These are phyloP conservation scores for Ceratocystiopsis sp. DNA, from an alignment of 2,329 filamentous ascomycete genomes.

Conservation along the genomic window DNA sequence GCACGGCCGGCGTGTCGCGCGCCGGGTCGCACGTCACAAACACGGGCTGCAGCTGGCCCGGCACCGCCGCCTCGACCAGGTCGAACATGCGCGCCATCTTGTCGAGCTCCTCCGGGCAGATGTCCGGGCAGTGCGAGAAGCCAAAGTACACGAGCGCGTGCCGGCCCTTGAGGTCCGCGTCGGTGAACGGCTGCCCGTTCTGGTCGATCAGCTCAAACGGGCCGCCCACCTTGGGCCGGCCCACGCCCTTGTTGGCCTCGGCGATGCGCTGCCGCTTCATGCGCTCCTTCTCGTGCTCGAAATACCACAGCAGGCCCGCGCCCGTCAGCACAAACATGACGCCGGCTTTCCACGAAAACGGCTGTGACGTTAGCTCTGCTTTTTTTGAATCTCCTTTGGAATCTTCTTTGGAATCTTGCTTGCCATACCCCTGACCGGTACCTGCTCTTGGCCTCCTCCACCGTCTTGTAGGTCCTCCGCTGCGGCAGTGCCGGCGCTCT, in stretches of 20 bases:
- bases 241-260: constrained; percentile 84
- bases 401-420: background rate
- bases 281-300: constrained; percentile 80
- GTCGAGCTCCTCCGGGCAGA: constrained; percentile 96
- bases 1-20: constrained; percentile 68
- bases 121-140: constrained; percentile 95
- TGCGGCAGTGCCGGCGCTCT: constrained; percentile 13
- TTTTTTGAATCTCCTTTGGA: background rate
- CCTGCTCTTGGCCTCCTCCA: constrained; percentile 41
- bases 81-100: constrained; percentile 98
- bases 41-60: constrained; percentile 49
- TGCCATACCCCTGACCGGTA: constrained; percentile 35
- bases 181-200: constrained; percentile 59
- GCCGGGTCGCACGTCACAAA: constrained; percentile 95
- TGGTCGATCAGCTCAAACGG: constrained; percentile 70
- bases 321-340: constrained; percentile 70
- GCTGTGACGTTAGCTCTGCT: constrained; percentile 28
- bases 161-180: constrained; percentile 69
- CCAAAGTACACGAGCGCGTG: constrained; percentile 89
- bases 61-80: constrained; percentile 35
- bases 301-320: constrained; percentile 68
- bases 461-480: constrained; percentile 29
- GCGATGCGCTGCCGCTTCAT: constrained; percentile 80
- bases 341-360: constrained; percentile 87
- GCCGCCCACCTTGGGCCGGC: constrained; percentile 83